phyloP scores from a whole-genome alignment of 75 land plant genomes.

The Adiantum capillusveneris region DNA sequence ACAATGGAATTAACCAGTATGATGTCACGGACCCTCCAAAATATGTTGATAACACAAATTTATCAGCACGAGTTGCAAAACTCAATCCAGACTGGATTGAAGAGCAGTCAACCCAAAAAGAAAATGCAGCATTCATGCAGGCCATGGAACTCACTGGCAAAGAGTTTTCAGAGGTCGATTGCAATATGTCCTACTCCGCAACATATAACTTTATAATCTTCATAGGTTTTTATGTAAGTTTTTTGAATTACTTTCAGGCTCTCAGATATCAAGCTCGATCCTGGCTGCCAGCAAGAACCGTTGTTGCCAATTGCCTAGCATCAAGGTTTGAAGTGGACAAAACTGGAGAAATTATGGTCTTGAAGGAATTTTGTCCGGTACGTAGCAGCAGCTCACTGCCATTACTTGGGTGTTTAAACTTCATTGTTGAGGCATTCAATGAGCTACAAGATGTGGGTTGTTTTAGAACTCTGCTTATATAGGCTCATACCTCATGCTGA shows the following conservation, averaged over 20 bases:
- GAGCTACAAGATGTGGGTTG: too few relatives aligned
- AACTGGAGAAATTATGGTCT: conserved; percentile 76
- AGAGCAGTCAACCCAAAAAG: conserved; percentile 76
- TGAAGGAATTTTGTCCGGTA: conserved; percentile 80
- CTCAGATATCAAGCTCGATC: conserved; percentile 61
- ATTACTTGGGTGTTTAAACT: background rate
- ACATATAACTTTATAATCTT: background rate
- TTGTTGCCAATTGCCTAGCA: conserved; percentile 59
- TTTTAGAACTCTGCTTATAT: too few relatives aligned
- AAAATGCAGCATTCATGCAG: conserved; percentile 64
- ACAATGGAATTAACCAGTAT: conserved; percentile 87
- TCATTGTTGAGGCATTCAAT: too few relatives aligned
- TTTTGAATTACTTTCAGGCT: conserved; percentile 32
- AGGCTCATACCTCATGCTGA: too few relatives aligned
- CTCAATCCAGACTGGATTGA: conserved; percentile 89
- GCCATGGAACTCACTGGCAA: conserved; percentile 80
- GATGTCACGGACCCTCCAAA: conserved; percentile 76
- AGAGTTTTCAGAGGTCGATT: conserved; percentile 77
- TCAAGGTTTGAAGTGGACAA: conserved; percentile 52
- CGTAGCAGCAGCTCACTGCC: conserved; percentile 25
- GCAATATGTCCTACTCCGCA: background rate
- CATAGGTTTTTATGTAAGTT: too few relatives aligned
- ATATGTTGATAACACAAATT: conserved; percentile 69
- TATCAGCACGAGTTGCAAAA: conserved; percentile 77
- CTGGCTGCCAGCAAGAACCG: conserved; percentile 87